Percentiles rank a stretch among this genome's conserved stretches.
Evolutionary conservation across 352 stramenopile species (phyloP).

Genomic region (Globisporangium yorkense): DNA sequence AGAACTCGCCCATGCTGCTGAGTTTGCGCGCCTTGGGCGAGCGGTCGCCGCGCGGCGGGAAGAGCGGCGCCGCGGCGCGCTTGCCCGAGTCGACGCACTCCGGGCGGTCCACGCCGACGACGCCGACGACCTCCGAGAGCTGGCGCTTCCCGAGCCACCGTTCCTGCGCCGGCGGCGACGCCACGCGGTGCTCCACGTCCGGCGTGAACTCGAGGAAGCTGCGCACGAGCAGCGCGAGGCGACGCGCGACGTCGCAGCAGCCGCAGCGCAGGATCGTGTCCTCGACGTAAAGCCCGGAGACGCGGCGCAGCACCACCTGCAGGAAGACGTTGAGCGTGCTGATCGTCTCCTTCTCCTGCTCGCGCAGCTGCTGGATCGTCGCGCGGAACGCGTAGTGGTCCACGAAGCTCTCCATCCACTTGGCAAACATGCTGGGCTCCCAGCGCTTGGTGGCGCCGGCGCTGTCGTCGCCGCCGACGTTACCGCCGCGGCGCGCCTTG

Average conservation of each 20-base stretch:
- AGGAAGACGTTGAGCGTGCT: conserved; percentile 70
- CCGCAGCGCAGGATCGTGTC: conserved; percentile 45
- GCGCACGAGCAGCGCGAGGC: conserved; percentile 53
- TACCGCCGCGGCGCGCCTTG: conserved; percentile 30
- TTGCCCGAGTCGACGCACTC: conserved; percentile 8
- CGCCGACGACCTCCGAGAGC: conserved; percentile 27
- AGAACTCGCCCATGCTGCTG: conserved; percentile 37
- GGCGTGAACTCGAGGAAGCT: conserved; percentile 57
- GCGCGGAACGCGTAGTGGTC: conserved; percentile 69
- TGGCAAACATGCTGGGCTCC: conserved; percentile 42
- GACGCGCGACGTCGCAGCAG: conserved; percentile 41
- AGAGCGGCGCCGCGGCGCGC: conserved; percentile 17
- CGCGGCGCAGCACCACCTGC: conserved; percentile 58
- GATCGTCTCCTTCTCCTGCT: conserved; percentile 67
- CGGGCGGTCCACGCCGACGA: conserved; percentile 29
- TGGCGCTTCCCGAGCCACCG: conserved; percentile 42
- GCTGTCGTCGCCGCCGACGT: conserved; percentile 18
- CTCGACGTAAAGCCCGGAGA: conserved; percentile 54
- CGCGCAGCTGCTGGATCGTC: conserved; percentile 47
- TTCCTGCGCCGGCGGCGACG: conserved; percentile 6
- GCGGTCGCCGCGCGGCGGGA: conserved; percentile 27
- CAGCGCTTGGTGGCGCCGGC: conserved; percentile 1
- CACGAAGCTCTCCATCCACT: conserved; percentile 73
- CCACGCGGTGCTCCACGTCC: conserved; percentile 2
- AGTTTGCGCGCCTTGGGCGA: conserved; percentile 59